phyloP scores from a whole-genome alignment of 1,284 basidiomycete species.

The Fomitopsis betulina region DNA sequence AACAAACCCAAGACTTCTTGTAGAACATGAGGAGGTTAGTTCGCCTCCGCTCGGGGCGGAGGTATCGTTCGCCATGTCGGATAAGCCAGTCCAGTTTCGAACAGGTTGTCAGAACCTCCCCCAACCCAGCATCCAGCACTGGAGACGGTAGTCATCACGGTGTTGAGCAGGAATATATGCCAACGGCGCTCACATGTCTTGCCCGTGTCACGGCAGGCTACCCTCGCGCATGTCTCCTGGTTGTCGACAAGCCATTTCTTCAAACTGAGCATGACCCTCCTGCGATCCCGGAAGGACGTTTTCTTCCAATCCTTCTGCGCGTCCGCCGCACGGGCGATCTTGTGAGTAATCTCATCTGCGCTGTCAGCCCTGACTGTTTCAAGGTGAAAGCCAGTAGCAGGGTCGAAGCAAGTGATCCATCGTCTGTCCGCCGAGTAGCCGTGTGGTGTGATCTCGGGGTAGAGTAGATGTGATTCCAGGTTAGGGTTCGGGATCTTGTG shows the following conservation, averaged over 20 bases:
- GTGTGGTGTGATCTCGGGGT: conserved; percentile 50
- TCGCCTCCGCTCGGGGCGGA: conserved; percentile 67
- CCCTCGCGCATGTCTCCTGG: conserved; percentile 78
- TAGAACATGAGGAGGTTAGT: conserved; percentile 81
- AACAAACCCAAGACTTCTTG: conserved; percentile 81
- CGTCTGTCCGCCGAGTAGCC: conserved; percentile 45
- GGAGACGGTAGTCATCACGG: not conserved
- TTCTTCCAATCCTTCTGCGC: conserved; percentile 73
- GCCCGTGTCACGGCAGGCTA: conserved; percentile 94
- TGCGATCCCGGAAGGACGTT: conserved; percentile 74
- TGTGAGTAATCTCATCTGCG: conserved; percentile 59
- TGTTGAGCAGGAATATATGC: not conserved
- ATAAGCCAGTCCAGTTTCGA: conserved; percentile 89
- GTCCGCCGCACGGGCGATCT: conserved; percentile 60
- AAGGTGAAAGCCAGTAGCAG: conserved; percentile 80
- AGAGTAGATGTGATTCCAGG: conserved; percentile 58
- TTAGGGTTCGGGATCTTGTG: conserved; percentile 50
- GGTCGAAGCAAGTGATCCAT: conserved; percentile 89
- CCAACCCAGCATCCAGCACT: conserved; percentile 88
- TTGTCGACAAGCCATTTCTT: conserved; percentile 90
- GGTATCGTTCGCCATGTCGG: conserved; percentile 71
- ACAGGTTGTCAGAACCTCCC: conserved; percentile 86
- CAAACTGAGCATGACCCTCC: conserved; percentile 79
- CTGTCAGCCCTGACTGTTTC: conserved; percentile 67
- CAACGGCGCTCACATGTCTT: conserved; percentile 75